Evolutionary conservation across 768 basidiomycete species (phyloP), one percentile per base, ranked within the genome.

Genomic region (Phanerodontia chrysosporium): DNA sequence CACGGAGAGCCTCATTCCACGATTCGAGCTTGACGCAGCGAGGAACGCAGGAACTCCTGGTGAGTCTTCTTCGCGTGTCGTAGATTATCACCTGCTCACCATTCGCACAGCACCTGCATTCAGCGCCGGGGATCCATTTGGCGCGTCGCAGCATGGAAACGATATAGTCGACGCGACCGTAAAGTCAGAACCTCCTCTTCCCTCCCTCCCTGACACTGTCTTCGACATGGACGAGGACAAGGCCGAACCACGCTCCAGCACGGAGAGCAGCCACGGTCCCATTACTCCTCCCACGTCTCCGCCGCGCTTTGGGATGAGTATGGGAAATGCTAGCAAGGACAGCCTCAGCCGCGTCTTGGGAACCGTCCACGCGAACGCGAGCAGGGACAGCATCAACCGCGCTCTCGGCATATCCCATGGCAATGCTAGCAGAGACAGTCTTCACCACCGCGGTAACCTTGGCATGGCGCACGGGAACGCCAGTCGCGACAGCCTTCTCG

Each of bases 161-260:
- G 75, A 22, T 35, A 25, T 39, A 18, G 36, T 32, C 25, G 52
- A 42, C 4, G 35, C 13, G 27, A 14, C 51, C 16, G 13, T 14
- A 13, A 53, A 53, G 52, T 74, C 73, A 12, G 75, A 75, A 49
- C 68, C 74, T 21, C 74, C 73, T 1, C 62, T 74, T 75, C 21
- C 74, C 73, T 1, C 62, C 74, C 9, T 70, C 67, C 25, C n/a
- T n/a, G 72, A 69, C 27, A 51, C 78, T 24, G 72, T 73, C 51
- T 68, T 65, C 46, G 74, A 71, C 39, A 66, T 70, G 21, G 66
- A 65, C 30, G 63, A 64, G 35, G 69, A 63, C 21, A 42, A 68
- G 7, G 57, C 61, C 18, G 64, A 64, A 10, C 49, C 48, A 18
- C 28, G 29, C 16, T 53, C 56, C 14, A 51, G 45, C 24, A 42